These are phyloP conservation scores for Mycena crocata DNA, from an alignment of 768 basidiomycete species.

Conservation along the genomic window DNA sequence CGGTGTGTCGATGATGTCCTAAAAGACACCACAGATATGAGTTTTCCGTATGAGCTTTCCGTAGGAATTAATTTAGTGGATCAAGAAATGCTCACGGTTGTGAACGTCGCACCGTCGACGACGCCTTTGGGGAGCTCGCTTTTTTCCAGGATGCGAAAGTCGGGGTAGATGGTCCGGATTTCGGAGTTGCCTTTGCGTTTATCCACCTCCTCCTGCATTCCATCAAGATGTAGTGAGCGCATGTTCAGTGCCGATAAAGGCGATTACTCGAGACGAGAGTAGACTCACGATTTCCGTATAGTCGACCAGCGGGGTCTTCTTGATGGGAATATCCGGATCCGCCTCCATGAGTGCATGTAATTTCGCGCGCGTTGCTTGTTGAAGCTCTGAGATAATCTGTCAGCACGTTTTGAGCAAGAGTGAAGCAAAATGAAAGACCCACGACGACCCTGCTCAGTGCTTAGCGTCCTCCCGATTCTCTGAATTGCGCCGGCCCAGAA, in stretches of 20 bases:
- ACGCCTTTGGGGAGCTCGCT: constrained; percentile 17
- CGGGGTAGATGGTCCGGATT: neutral
- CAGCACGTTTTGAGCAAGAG: neutral
- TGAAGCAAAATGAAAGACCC: neutral
- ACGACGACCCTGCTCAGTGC: constrained; percentile 1
- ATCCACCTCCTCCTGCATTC: neutral
- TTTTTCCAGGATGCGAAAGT: constrained; percentile 12
- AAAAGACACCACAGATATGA: neutral
- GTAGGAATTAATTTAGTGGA: neutral
- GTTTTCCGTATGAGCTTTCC: neutral
- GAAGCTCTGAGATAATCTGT: neutral
- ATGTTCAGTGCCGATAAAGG: neutral
- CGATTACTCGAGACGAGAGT: neutral
- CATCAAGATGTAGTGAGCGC: neutral
- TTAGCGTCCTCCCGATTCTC: neutral
- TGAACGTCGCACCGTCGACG: constrained; percentile 1
- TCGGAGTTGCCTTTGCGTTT: neutral
- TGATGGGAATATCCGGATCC: constrained; percentile 17
- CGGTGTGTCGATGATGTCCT: constrained; percentile 24
- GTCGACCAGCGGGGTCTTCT: neutral
- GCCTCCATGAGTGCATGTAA: constrained; percentile 5
- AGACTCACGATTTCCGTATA: constrained; percentile 6
- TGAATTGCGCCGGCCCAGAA: constrained; percentile 58
- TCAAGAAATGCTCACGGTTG: constrained; percentile 6
- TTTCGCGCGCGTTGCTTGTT: constrained; percentile 9